Evolutionary conservation across 345 rosid species (phyloP), one percentile per base, ranked within the genome.

Genomic region (Aethionema arabicum): DNA sequence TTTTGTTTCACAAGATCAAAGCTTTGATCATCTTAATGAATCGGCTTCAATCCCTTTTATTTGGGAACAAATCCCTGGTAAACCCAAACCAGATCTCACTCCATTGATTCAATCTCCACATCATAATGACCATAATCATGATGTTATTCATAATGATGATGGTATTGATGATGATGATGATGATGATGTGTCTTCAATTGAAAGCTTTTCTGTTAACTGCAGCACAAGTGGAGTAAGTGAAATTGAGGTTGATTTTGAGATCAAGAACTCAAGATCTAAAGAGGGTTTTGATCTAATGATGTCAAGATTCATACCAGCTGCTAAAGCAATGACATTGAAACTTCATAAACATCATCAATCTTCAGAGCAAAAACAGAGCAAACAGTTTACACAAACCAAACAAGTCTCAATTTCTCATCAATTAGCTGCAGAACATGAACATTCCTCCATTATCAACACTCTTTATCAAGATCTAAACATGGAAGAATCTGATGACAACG

Each of bases 281-380:
- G 84, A 74, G 57, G 81, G 84, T 44, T 78, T 78, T 15, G 95
- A 93, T 69, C 83, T 87, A 70, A 90, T 93, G 90, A 78, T 93
- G 97, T 79, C 76, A 8, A 91, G 99, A 27, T 93, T 93, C 86
- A 79, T 90, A 69, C 97, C 99, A 15, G 99, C 99, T 39, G 95
- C 99, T 39, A 83, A 82, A 85, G 99, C 99, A 43, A 85, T 90
- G 99, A 76, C 99, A 52, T 61, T 80, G 61, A 77, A 76, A 65
- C 76, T 77, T 57, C 41, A 50, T 29, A 70, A 70, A 70, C 75
- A 85, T 61, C 91, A 81, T 13, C 67, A 85, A 72, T 72, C 91
- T 61, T 74, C 84, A 59, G 83, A 78, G 77, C 85, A 73, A 75
- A 85, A 85, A 61, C 72, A 30, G 59, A 31, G 4, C 65, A 69